These are phyloP conservation scores for button mushroom (Agaricus bisporus) DNA, from an alignment of 768 basidiomycete genomes.

Conservation along the genomic window DNA sequence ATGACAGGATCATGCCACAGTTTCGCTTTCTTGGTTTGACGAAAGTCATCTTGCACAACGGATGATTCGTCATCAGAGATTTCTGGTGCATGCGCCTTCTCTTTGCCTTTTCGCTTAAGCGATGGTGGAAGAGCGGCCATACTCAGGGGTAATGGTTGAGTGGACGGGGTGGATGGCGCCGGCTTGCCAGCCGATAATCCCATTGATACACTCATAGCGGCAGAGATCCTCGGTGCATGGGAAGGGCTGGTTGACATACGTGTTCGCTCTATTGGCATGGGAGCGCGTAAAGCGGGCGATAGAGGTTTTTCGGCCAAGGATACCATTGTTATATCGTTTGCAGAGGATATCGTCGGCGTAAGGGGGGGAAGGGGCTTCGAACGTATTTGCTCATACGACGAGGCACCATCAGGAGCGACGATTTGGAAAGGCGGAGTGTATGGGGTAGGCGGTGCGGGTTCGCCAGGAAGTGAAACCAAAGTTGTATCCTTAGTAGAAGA, in stretches of 20 bases:
- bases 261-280: too few relatives aligned
- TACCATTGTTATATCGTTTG: not conserved
- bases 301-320: not conserved
- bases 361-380: too few relatives aligned
- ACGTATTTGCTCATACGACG: too few relatives aligned
- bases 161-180: not conserved
- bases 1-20: not conserved
- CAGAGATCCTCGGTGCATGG: too few relatives aligned
- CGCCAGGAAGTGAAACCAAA: too few relatives aligned
- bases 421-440: too few relatives aligned
- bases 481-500: too few relatives aligned
- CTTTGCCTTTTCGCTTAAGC: slow-evolving; percentile 3
- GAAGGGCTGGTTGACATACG: too few relatives aligned
- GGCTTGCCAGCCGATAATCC: not conserved
- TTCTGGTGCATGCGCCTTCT: not conserved
- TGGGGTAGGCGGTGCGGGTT: too few relatives aligned
- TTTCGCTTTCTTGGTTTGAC: not conserved
- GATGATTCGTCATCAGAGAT: not conserved
- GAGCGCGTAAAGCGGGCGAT: not conserved
- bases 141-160: not conserved
- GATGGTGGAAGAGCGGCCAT: not conserved
- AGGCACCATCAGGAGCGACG: too few relatives aligned
- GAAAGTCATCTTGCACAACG: not conserved
- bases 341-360: not conserved
- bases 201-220: too few relatives aligned